Evolutionary conservation across 2,329 filamentous ascomycete genomes (phyloP).

Genomic region (Trichoderma sp.): DNA sequence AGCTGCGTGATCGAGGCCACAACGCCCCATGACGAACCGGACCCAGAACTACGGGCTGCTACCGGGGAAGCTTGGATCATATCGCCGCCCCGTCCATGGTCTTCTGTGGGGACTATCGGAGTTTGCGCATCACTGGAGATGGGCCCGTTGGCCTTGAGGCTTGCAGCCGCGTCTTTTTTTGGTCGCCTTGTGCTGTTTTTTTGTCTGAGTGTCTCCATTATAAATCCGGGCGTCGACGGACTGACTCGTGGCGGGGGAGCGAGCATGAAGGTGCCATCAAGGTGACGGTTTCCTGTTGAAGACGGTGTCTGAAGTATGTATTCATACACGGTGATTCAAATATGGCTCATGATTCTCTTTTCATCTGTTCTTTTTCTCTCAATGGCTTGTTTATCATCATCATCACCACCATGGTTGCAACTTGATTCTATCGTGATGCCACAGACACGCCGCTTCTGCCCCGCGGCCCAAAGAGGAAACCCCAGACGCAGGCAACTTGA

Average conservation of each 20-base stretch:
- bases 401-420: too few species aligned
- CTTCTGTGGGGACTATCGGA: conserved; percentile 24
- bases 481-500: not conserved
- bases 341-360: too few species aligned
- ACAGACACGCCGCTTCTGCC: not conserved
- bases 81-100: conserved; percentile 14
- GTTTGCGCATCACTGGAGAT: conserved; percentile 2
- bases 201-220: conserved; percentile 4
- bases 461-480: conserved; percentile 22
- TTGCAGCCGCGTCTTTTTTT: not conserved
- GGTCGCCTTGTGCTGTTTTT: not conserved
- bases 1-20: not conserved
- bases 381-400: too few species aligned
- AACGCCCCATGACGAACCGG: too few species aligned
- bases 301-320: too few species aligned
- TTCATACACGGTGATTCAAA: too few species aligned
- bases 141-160: not conserved
- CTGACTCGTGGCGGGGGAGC: not conserved
- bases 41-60: not conserved
- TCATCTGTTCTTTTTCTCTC: too few species aligned
- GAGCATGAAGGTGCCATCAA: too few species aligned
- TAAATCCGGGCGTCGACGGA: conserved; percentile 1
- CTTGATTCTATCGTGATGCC: not conserved
- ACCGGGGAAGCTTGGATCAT: conserved; percentile 20
- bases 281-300: not conserved